Evolutionary conservation across 2,329 filamentous ascomycete genomes (phyloP).

Genomic region (Aciculosporium take): DNA sequence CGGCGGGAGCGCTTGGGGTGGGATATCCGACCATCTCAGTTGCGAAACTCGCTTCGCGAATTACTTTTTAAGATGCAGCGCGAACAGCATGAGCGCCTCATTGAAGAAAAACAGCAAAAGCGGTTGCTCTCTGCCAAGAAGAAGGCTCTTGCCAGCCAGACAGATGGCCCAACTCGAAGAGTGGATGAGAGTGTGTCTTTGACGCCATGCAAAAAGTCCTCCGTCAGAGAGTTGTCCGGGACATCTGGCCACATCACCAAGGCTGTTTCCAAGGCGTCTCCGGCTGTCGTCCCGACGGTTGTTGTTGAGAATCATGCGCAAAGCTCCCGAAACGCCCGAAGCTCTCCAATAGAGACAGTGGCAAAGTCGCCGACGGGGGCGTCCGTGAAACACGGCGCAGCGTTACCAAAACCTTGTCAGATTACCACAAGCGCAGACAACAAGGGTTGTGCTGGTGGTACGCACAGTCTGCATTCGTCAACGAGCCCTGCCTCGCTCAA

Average conservation of each 20-base stretch:
- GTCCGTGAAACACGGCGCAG: constrained; percentile 5
- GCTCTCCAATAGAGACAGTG: not conserved
- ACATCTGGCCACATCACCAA: not conserved
- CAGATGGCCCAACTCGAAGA: not conserved
- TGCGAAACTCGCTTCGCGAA: constrained; percentile 52
- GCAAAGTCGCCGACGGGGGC: not conserved
- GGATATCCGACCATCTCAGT: constrained; percentile 40
- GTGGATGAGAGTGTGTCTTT: not conserved
- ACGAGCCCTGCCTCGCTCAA: not conserved
- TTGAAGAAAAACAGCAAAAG: constrained; percentile 22
- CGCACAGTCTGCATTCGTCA: not conserved
- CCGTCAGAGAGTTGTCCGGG: not conserved
- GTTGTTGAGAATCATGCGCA: not conserved
- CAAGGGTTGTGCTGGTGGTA: not conserved
- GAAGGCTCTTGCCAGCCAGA: constrained; percentile 2
- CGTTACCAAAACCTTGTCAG: constrained; percentile 9
- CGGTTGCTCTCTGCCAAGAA: constrained; percentile 16
- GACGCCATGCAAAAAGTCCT: not conserved
- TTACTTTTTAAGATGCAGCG: constrained; percentile 49
- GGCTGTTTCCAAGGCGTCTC: not conserved
- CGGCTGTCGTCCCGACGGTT: no score
- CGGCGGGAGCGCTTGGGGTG: constrained; percentile 37
- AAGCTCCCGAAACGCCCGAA: no score
- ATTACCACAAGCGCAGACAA: constrained; percentile 9
- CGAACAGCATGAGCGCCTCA: constrained; percentile 34